Evolutionary conservation across 306 rosid species (phyloP).

Genomic region (Erythrophleum fordii): DNA sequence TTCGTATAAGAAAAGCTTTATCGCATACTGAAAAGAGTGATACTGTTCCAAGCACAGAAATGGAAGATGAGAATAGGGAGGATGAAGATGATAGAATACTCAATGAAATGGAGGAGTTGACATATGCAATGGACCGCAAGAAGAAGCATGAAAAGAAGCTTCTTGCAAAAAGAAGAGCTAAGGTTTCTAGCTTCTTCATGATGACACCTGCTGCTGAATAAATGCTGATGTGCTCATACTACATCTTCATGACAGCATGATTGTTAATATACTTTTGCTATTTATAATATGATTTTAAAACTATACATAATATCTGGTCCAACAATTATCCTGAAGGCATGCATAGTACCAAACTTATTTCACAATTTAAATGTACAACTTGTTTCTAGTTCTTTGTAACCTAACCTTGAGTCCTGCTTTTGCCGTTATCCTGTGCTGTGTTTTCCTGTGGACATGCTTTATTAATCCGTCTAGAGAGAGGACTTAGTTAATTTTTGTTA

Average conservation of each 20-base stretch:
- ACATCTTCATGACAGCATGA: neutral
- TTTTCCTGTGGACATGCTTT: neutral
- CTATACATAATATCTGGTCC: neutral
- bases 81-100: slow-evolving; percentile 83
- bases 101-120: slow-evolving; percentile 92
- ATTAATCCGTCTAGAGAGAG: neutral
- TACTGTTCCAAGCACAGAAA: slow-evolving; percentile 37
- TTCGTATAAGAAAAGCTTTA: slow-evolving; percentile 52
- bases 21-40: slow-evolving; percentile 46
- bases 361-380: neutral
- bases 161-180: slow-evolving; percentile 76
- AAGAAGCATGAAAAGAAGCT: slow-evolving; percentile 80
- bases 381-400: neutral
- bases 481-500: neutral
- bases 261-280: neutral
- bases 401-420: neutral
- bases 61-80: slow-evolving; percentile 49
- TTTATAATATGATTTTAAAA: neutral
- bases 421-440: neutral
- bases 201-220: neutral
- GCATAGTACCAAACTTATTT: neutral
- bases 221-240: neutral
- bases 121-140: slow-evolving; percentile 76
- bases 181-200: slow-evolving; percentile 52
- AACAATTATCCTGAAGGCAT: neutral